These are phyloP conservation scores for Parastagonospora nodorum DNA, from an alignment of 2,329 filamentous ascomycete genomes.

Conservation along the genomic window DNA sequence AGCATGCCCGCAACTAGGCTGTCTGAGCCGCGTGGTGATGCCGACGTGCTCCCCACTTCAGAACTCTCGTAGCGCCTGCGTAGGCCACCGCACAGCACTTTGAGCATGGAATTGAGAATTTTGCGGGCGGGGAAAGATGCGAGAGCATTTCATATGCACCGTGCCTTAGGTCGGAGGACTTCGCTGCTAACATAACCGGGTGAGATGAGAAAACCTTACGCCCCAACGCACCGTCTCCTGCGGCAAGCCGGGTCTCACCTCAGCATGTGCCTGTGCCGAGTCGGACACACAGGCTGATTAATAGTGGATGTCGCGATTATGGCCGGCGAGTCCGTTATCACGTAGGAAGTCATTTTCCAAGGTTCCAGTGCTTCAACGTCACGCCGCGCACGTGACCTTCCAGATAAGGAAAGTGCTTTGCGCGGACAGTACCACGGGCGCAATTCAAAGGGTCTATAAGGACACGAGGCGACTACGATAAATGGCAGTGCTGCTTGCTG, in stretches of 20 bases:
- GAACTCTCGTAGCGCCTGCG: not conserved
- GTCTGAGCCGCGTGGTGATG: not conserved
- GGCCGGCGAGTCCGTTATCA: not conserved
- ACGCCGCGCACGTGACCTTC: conserved; percentile 2
- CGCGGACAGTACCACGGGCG: not conserved
- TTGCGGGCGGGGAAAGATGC: too few relatives aligned
- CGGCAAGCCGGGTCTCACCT: conserved; percentile 2
- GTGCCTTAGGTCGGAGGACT: too few relatives aligned
- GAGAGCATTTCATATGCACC: too few relatives aligned
- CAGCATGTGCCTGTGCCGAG: conserved; percentile 3
- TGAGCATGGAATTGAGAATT: too few relatives aligned
- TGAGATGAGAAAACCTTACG: not conserved
- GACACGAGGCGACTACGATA: too few relatives aligned
- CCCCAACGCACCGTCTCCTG: not conserved
- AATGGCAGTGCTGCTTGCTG: too few relatives aligned
- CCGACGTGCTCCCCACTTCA: not conserved
- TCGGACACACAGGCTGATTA: not conserved
- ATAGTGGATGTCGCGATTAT: not conserved
- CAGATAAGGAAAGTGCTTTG: conserved; percentile 2
- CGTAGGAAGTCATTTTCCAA: not conserved
- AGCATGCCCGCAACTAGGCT: not conserved
- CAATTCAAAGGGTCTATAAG: not conserved
- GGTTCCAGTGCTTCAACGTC: not conserved
- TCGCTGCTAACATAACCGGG: not conserved
- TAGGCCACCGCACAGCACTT: not conserved